Conservation (phyloP, 805 yeast species). For the Schwanniomyces pseudopolymorphus region DNA sequence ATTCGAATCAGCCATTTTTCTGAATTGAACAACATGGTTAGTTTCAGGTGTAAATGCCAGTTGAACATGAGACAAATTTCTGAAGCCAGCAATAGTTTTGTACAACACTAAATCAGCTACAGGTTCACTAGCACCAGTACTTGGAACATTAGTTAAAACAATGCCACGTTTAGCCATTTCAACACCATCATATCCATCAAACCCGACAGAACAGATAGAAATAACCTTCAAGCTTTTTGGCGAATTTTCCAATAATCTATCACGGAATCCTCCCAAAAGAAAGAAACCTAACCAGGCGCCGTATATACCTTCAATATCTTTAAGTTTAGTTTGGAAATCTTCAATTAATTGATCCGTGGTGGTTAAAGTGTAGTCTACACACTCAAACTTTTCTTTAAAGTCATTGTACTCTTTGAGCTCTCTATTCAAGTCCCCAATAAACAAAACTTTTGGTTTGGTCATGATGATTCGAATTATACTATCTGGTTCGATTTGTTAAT, state of each 20-base stretch:
- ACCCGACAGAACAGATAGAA: slow-evolving; percentile 58
- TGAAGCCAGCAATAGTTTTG: slow-evolving; percentile 57
- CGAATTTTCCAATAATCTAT: slow-evolving; percentile 41
- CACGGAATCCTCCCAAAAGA: slow-evolving; percentile 50
- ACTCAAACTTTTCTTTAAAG: slow-evolving; percentile 39
- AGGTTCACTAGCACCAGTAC: slow-evolving; percentile 58
- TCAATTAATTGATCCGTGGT: slow-evolving; percentile 40
- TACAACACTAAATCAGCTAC: slow-evolving; percentile 73
- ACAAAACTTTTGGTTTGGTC: slow-evolving; percentile 39
- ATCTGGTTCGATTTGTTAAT: too few relatives aligned
- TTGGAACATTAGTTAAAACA: slow-evolving; percentile 56
- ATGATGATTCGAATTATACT: neutral
- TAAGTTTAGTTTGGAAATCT: slow-evolving; percentile 41
- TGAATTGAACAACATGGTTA: slow-evolving; percentile 46
- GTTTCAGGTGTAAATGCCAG: slow-evolving; percentile 31
- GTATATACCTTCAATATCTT: slow-evolving; percentile 51
- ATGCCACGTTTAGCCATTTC: slow-evolving; percentile 45
- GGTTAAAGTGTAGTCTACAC: slow-evolving; percentile 39
- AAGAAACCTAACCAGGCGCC: slow-evolving; percentile 60
- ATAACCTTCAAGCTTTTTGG: slow-evolving; percentile 49
- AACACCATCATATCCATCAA: slow-evolving; percentile 48
- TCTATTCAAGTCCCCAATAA: slow-evolving; percentile 51
- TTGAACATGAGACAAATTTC: slow-evolving; percentile 54
- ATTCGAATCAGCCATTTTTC: slow-evolving; percentile 37
- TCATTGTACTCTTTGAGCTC: slow-evolving; percentile 45